Percentiles rank a stretch among this genome's conserved stretches.
Evolutionary conservation across 1,139 yeast genomes (phyloP).

Genomic region (Candida albicans): DNA sequence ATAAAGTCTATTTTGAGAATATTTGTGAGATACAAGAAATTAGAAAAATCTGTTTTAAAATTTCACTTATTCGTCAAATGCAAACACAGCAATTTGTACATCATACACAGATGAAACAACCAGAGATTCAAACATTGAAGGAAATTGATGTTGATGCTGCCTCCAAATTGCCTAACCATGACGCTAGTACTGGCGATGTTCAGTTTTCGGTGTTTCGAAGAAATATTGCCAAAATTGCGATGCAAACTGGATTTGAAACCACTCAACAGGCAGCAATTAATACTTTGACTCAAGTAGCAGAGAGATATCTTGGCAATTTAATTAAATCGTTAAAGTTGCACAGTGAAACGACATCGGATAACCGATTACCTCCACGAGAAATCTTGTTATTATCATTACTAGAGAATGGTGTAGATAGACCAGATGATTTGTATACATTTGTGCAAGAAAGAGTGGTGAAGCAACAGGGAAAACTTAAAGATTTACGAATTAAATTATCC

Average conservation of each 20-base stretch:
- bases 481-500: constrained; percentile 67
- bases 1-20: constrained; percentile 60
- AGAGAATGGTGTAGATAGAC: constrained; percentile 83
- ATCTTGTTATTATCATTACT: constrained; percentile 61
- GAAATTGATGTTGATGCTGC: constrained; percentile 79
- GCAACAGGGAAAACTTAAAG: constrained; percentile 68
- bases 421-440: constrained; percentile 73
- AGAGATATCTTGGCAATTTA: constrained; percentile 71
- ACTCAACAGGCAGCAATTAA: constrained; percentile 79
- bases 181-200: constrained; percentile 53
- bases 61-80: constrained; percentile 85
- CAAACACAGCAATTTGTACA: constrained; percentile 81
- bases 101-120: constrained; percentile 70
- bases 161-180: constrained; percentile 72
- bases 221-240: constrained; percentile 73
- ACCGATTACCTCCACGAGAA: constrained; percentile 44
- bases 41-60: constrained; percentile 83
- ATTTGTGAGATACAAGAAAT: constrained; percentile 83
- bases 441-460: constrained; percentile 72
- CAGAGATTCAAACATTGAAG: constrained; percentile 58
- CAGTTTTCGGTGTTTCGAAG: constrained; percentile 68
- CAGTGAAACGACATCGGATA: constrained; percentile 60
- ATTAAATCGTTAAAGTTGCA: constrained; percentile 72
- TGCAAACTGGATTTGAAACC: constrained; percentile 92
- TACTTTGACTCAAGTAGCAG: constrained; percentile 80